Base-by-base conservation (phyloP, 345 rosid genomes). In the Arabis alpina region DNA sequence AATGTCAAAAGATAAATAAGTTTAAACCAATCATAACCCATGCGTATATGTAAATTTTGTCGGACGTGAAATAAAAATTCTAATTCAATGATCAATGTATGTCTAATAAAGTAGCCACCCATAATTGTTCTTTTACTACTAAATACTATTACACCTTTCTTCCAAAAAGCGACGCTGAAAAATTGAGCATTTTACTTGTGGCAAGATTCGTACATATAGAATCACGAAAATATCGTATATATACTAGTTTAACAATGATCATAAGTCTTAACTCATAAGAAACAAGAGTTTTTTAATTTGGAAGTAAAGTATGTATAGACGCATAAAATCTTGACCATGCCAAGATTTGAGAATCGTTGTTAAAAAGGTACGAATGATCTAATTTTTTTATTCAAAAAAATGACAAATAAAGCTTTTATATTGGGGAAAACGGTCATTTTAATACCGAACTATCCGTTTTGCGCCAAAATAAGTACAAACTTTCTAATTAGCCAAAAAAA, bases 11-110 rank as follows among this genome's bases (percentile, higher is more conserved):
- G 61, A 73, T 10, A 12, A 45, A 51, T 23, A 43, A 51, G 50
- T 42, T 16, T 14, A 55, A 67, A 34, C 54, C 24, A 45, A 61
- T 41, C 19, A 56, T 64, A 39, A 0, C 16, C 5, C 72, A 50
- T 66, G 66, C 71, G 61, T 72, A 44, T 65, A 56, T 65, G 34
- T 36, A 27, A 74, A 16, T 4, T 53, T 39, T 74, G 78, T 67
- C 73, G 78, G 78, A 74, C 68, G 68, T 67, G 78, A 9, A 53
- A 60, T 12, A 12, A 43, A 23, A 15, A 43, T 19, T 2, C 6
- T 9, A 66, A 6, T 25, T 40, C 3, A 51, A 37, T 74, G 78
- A 67, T 67, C 62, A 52, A 53, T 40, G 57, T 12, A 45, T 61
- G 73, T 53, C 56, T 24, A 65, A 34, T 58, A 74, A 74, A 43